Evolutionary conservation across 495 filamentous ascomycete genomes (phyloP).

Genomic region (Mytilinidion resinicola): DNA sequence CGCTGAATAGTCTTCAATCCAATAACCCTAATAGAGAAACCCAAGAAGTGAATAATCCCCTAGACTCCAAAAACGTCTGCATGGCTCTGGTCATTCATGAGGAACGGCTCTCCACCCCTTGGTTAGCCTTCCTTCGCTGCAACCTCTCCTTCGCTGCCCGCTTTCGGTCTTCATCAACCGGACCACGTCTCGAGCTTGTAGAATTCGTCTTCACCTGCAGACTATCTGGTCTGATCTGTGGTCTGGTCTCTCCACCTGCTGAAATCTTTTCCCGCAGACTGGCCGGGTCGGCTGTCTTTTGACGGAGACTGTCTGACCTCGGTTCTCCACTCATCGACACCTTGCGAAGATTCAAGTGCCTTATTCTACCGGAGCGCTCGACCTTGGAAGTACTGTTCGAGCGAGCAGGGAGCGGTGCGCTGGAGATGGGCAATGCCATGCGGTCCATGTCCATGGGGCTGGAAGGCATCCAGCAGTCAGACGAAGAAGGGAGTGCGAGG

Average conservation of each 20-base stretch:
- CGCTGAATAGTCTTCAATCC: no score
- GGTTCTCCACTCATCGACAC: background rate
- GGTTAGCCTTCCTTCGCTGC: background rate
- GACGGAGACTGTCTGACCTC: background rate
- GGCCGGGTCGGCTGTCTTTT: no score
- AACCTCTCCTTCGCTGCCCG: background rate
- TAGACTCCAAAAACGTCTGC: no score
- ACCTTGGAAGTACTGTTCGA: background rate
- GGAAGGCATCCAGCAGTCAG: constrained; percentile 22
- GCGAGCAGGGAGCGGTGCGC: background rate
- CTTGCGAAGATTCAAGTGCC: background rate
- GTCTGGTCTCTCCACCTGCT: no score
- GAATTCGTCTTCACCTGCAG: no score
- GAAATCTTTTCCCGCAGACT: no score
- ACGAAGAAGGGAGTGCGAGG: constrained; percentile 14
- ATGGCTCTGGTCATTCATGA: no score
- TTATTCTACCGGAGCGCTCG: background rate
- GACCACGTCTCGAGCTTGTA: no score
- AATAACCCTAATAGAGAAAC: no score
- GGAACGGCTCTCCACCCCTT: no score
- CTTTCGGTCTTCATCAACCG: background rate
- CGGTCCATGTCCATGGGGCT: constrained; percentile 15
- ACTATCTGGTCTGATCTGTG: no score
- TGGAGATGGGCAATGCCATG: constrained; percentile 21
- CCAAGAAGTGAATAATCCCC: no score